phyloP scores from a whole-genome alignment of 495 filamentous ascomycete genomes.

The Hypoxylon subgilvum region DNA sequence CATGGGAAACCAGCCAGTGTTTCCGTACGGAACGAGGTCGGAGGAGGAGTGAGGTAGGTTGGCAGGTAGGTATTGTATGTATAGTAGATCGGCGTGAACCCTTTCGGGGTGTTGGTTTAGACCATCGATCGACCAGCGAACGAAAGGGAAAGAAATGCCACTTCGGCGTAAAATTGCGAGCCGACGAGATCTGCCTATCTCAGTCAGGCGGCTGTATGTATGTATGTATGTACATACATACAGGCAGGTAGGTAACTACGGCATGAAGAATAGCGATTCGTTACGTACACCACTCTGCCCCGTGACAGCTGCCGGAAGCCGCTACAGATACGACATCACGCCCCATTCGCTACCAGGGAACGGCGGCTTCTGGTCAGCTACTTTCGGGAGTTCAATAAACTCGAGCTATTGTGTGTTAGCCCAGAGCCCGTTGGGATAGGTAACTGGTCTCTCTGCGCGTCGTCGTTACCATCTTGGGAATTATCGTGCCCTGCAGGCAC shows the following conservation, averaged over 20 bases:
- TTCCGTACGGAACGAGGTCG: not conserved
- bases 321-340: constrained; percentile 36
- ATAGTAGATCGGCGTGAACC: constrained; percentile 13
- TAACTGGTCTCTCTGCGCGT: constrained; percentile 1
- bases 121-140: constrained; percentile 22
- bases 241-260: no score
- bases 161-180: constrained; percentile 34
- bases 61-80: no score
- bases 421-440: constrained; percentile 19
- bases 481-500: constrained; percentile 31
- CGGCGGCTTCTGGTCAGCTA: constrained; percentile 30
- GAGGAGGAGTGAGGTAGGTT: no score
- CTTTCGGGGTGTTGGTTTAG: constrained; percentile 30
- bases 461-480: constrained; percentile 34
- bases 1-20: no score
- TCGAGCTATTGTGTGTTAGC: constrained; percentile 17
- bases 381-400: constrained; percentile 41
- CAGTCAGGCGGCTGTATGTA: constrained; percentile 32
- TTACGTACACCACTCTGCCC: constrained; percentile 28
- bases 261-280: constrained; percentile 28
- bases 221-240: no score
- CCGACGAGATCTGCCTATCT: constrained; percentile 41
- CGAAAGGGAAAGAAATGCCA: constrained; percentile 16
- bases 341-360: constrained; percentile 38
- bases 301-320: constrained; percentile 43